A percentile compares a stretch with the other conserved stretches of the same genome.
These are phyloP conservation scores for Stellera chamaejasme DNA, from an alignment of 345 rosid genomes.

Conservation along the genomic window DNA sequence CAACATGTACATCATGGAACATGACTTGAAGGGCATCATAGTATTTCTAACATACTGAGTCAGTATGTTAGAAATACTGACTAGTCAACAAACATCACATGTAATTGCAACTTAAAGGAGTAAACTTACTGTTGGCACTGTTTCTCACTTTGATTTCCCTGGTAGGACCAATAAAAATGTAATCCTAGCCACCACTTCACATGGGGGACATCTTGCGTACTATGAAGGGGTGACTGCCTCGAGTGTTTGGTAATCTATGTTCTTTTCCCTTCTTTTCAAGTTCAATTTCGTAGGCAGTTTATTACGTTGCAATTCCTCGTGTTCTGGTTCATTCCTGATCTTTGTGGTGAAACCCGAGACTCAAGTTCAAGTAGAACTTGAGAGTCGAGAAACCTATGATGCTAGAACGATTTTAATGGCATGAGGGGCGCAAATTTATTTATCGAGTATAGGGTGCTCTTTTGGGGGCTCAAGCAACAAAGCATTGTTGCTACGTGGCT, in stretches of 20 bases:
- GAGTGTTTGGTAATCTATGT: slow-evolving; percentile 43
- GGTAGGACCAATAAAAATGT: slow-evolving; percentile 64
- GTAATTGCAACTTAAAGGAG: too few species aligned
- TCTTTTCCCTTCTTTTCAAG: not conserved
- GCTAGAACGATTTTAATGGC: too few species aligned
- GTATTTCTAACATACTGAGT: too few species aligned
- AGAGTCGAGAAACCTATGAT: not conserved
- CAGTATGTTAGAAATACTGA: too few species aligned
- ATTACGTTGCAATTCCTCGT: not conserved
- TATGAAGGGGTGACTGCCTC: slow-evolving; percentile 73
- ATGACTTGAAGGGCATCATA: too few species aligned
- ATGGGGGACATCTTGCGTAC: slow-evolving; percentile 87
- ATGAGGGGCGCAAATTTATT: too few species aligned
- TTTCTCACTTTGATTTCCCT: slow-evolving; percentile 1
- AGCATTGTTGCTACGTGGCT: too few species aligned
- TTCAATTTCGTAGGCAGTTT: not conserved
- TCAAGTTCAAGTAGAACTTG: not conserved
- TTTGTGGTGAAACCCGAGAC: not conserved
- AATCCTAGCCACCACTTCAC: slow-evolving; percentile 58
- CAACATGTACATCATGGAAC: too few species aligned
- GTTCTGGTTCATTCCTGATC: not conserved
- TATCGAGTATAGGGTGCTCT: too few species aligned
- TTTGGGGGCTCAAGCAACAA: too few species aligned
- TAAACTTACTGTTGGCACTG: too few species aligned
- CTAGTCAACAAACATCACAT: too few species aligned